phyloP scores from a whole-genome alignment of 1,139 yeast genomes.

The Scheffersomyces insectosa region DNA sequence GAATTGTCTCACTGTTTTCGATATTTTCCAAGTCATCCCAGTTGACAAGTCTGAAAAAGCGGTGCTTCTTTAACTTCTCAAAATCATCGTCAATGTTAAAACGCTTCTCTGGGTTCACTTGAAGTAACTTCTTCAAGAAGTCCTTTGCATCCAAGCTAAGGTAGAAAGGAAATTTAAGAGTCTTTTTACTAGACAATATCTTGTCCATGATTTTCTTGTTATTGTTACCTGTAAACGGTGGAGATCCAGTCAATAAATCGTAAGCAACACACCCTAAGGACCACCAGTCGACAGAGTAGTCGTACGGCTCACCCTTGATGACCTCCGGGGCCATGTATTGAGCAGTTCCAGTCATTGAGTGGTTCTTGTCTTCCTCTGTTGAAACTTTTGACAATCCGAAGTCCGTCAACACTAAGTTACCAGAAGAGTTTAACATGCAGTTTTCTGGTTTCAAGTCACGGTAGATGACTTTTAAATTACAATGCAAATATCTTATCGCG shows the following conservation, averaged over 20 bases:
- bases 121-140: conserved; percentile 66
- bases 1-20: conserved; percentile 34
- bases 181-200: conserved; percentile 62
- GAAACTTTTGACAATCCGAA: conserved; percentile 87
- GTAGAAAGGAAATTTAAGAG: conserved; percentile 78
- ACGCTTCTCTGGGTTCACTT: conserved; percentile 74
- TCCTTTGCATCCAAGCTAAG: conserved; percentile 85
- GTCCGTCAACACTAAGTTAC: conserved; percentile 85
- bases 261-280: conserved; percentile 87
- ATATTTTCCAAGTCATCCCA: conserved; percentile 66
- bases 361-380: conserved; percentile 42
- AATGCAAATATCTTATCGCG: conserved; percentile 78
- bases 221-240: conserved; percentile 92
- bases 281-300: conserved; percentile 95
- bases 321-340: conserved; percentile 98
- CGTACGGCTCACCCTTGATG: conserved; percentile 80
- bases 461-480: conserved; percentile 75
- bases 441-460: conserved; percentile 94
- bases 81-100: conserved; percentile 63
- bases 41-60: conserved; percentile 76
- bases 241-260: conserved; percentile 87
- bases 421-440: conserved; percentile 76
- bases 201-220: conserved; percentile 81
- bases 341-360: conserved; percentile 88
- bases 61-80: conserved; percentile 59